These are phyloP conservation scores for Pythium oligandrum DNA, from an alignment of 352 stramenopile species.

Conservation along the genomic window DNA sequence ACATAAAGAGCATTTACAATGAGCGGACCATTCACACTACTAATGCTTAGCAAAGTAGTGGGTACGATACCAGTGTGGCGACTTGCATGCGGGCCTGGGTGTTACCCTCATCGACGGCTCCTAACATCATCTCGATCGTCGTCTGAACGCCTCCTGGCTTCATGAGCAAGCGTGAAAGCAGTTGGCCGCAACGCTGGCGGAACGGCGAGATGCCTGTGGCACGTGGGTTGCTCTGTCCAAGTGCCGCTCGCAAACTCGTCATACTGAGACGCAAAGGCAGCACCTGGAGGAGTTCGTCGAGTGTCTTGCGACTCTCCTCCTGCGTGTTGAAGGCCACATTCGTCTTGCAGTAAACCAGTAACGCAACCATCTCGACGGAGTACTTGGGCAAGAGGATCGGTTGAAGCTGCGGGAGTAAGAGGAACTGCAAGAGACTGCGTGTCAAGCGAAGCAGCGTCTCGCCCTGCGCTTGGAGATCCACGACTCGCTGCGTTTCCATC, in stretches of 20 bases:
- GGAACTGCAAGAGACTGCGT: constrained; percentile 46
- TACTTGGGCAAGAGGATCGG: constrained; percentile 81
- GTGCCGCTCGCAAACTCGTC: constrained; percentile 60
- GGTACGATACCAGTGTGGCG: constrained; percentile 41
- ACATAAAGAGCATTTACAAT: neutral
- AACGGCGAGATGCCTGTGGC: constrained; percentile 31
- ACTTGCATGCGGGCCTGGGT: constrained; percentile 83
- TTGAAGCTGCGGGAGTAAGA: constrained; percentile 68
- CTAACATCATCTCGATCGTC: constrained; percentile 80
- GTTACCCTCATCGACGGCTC: constrained; percentile 74
- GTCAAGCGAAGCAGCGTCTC: constrained; percentile 37
- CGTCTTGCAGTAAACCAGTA: constrained; percentile 54
- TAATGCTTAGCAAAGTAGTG: neutral
- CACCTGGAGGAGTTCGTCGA: constrained; percentile 35
- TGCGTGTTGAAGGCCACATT: constrained; percentile 12
- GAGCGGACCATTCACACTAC: neutral
- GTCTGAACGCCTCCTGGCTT: constrained; percentile 66
- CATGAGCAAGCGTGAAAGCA: constrained; percentile 62
- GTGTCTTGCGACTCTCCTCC: constrained; percentile 31
- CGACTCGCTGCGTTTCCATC: neutral
- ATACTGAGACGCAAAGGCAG: constrained; percentile 70
- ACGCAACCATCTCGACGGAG: constrained; percentile 59
- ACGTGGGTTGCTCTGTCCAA: constrained; percentile 32
- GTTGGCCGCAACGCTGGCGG: constrained; percentile 51
- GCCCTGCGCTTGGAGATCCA: constrained; percentile 5